Conservation (phyloP, 345 rosid species). For the Trapa incisa region DNA sequence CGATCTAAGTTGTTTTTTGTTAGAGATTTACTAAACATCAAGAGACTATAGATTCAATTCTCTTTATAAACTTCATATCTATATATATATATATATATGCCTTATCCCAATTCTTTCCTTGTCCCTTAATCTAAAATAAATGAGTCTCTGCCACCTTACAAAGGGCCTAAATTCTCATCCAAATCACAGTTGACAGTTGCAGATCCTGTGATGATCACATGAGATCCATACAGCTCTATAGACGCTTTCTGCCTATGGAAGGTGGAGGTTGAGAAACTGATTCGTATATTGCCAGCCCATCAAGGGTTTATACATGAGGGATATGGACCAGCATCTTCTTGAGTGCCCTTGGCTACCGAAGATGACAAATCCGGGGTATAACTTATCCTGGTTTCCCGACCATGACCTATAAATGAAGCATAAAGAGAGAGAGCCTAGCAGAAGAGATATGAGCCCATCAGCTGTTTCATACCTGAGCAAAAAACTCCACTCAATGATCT, state of each 20-base stretch:
- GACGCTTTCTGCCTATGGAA: neutral
- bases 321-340: neutral
- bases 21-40: too few relatives aligned
- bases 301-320: neutral
- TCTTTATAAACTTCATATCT: too few relatives aligned
- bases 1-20: too few relatives aligned
- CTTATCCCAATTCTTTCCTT: too few relatives aligned
- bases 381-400: neutral
- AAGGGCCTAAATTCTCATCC: neutral
- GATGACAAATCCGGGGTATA: neutral
- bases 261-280: neutral
- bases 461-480: neutral
- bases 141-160: neutral
- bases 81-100: too few relatives aligned
- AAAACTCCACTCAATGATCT: neutral
- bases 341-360: neutral
- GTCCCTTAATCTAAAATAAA: neutral
- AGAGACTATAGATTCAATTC: too few relatives aligned
- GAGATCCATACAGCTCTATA: too few relatives aligned
- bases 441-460: neutral
- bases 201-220: too few relatives aligned
- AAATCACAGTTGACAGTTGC: too few relatives aligned
- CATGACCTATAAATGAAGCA: neutral
- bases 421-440: neutral
- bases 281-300: neutral